Evolutionary conservation across 2,329 filamentous ascomycete genomes (phyloP), one percentile per base, ranked within the genome.

Genomic region (Diaporthe citriasiana): DNA sequence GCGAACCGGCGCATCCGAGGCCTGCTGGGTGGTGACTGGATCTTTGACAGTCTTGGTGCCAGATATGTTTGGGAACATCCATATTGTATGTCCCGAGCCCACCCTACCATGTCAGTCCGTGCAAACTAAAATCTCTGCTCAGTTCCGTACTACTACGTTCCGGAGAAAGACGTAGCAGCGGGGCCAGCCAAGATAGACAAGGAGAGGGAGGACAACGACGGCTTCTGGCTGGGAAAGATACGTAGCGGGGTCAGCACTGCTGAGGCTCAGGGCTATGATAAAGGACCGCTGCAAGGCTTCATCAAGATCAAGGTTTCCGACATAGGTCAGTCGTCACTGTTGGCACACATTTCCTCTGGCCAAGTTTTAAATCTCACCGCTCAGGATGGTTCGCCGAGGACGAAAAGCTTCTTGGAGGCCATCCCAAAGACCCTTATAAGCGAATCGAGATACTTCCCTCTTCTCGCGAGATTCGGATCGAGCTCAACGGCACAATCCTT

Each of bases 381-480:
- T 77, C 63, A 66, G 81, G 82, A 1, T 83, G 84, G 75, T 88
- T 86, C 76, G 79, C 79, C 0, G 80, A 84, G 10, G 83, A 85
- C 70, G 79, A 81, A 30, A 81, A 78, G 47, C 77, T 84, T 40
- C 81, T 83, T 0, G 81, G 79, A 10, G 68, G 77, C 0, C 92
- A 93, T 74, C 91, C 91, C 0, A 93, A 92, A 76, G 91, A 93
- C 71, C 92, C 91, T 0, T 93, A 89, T 82, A 92, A 91, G 77
- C 87, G 92, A 17, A 83, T 93, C 74, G 91, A 93, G 72, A 87
- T 91, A 35, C 80, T 93, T 7, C 83, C 84, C 1, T 92, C 90
- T 0, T 83, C 85, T 1, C 87, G 91, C 0, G 81, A 81, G 1
- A 80, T 93, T 45, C 83, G 87, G 15, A 83, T 93, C 50, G 83